These are phyloP conservation scores for Penicillium paneum DNA, from an alignment of 2,329 filamentous ascomycete genomes.

Conservation along the genomic window DNA sequence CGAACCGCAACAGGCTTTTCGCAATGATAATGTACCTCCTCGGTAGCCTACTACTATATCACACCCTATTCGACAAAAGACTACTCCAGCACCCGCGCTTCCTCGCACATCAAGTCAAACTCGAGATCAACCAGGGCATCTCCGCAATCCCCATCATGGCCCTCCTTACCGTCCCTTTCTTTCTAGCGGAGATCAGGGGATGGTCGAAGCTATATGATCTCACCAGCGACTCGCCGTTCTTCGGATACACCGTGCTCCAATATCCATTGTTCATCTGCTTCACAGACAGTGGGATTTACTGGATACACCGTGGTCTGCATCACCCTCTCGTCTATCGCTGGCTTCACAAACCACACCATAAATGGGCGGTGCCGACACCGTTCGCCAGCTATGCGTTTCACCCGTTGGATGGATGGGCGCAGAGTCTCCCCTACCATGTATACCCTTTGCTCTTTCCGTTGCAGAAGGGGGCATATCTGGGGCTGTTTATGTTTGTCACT, in stretches of 20 bases:
- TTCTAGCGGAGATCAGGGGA: constrained; percentile 77
- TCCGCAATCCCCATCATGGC: constrained; percentile 76
- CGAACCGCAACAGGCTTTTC: constrained; percentile 64
- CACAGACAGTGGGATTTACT: constrained; percentile 85
- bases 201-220: constrained; percentile 82
- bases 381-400: constrained; percentile 93
- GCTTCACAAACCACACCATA: constrained; percentile 96
- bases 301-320: constrained; percentile 82
- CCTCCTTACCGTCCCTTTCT: constrained; percentile 73
- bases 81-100: constrained; percentile 86
- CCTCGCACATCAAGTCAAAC: constrained; percentile 82
- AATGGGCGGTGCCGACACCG: constrained; percentile 97
- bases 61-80: constrained; percentile 85
- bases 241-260: constrained; percentile 73
- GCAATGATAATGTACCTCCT: constrained; percentile 78
- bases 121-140: constrained; percentile 78
- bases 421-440: constrained; percentile 85
- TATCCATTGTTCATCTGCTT: constrained; percentile 84
- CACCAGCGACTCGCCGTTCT: constrained; percentile 66
- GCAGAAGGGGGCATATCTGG: constrained; percentile 82
- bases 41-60: constrained; percentile 76
- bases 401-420: constrained; percentile 82
- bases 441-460: constrained; percentile 90
- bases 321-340: constrained; percentile 76
- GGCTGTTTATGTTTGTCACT: constrained; percentile 85